Base-by-base conservation (phyloP, 805 yeast species). In the Phaffomyces antillensis region DNA sequence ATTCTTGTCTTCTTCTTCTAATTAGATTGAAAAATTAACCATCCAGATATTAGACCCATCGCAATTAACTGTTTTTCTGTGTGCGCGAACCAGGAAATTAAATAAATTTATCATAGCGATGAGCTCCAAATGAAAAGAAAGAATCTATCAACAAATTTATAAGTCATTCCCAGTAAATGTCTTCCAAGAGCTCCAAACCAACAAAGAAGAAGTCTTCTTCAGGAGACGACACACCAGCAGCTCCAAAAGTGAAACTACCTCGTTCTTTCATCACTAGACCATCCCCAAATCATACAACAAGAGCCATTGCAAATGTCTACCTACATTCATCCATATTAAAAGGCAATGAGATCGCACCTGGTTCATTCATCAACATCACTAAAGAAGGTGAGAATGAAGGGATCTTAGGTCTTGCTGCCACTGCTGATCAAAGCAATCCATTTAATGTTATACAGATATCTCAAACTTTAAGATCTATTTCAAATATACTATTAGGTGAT, bases 401-500 rank as follows among this genome's bases (percentile, higher is more conserved):
- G 3, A 55, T 73, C 4, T 54, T 75, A 13, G 80, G 72, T 1
- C 52, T 68, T 8, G 69, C 73, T 5, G 60, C 65, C 41, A 56
- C 64, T 1, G 72, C 71, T 11, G 66, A 64, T 39, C 58, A 57
- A 15, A 49, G 53, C 9, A 59, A 59, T 36, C 63, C 66, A 1
- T 43, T 47, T 17, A 64, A 69, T 44, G 71, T 78, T 13, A 60
- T 79, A 10, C 65, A 76, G 45, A 68, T 83, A 13, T 77, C 81
- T 31, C 55, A 74, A 32, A 52, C 75, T 1, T 46, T 75, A 34
- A 60, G 81, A 49, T 52, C 64, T 7, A 63, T 72, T 3, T 65
- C 70, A 12, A 73, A 69, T 36, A 50, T 73, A 1, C 47, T 73
- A 5, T 60, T 75, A 7, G 84, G 84, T 37, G 82, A 77, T 44